Base-by-base conservation (phyloP, 1,139 yeast genomes). In the Schwanniomyces etchellsii region DNA sequence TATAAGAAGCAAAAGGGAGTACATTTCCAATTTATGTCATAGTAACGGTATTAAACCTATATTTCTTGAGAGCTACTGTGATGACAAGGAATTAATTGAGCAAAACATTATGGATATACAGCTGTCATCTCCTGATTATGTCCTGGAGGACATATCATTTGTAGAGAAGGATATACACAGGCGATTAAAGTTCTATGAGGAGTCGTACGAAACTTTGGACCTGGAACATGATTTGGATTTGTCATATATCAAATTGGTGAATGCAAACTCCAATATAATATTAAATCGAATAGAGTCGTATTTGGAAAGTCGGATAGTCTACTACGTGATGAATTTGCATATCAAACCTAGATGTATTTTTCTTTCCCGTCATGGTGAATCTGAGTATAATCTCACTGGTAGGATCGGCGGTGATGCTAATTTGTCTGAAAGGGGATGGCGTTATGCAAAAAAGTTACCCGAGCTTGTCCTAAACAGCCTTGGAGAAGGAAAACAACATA, bases 381-480 rank as follows among this genome's bases (percentile, higher is more conserved):
- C 95, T 2, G 81, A 79, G 52, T 91, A 81, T 62, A 91, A 91
- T 54, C 70, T 91, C 42, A 88, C 91, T 29, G 96, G 96, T 20
- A 88, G 88, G 57, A 82, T 91, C 40, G 98, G 98, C 17, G 98
- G 98, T 16, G 97, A 91, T 60, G 86, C 96, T 3, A 74, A 81
- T 46, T 66, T 91, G 35, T 80, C 93, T 26, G 82, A 81, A 38
- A 70, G 98, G 30, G 98, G 98, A 5, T 72, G 82, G 62, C 64
- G 81, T 47, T 91, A 91, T 52, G 94, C 97, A 4, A 64, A 72
- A 33, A 85, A 81, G 54, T 70, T 91, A 37, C 96, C 96, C 1
- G 80, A 77, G 25, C 55, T 91, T 40, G 93, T 88, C 3, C 66
- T 68, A 35, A 71, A 79, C 42, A 81, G 88, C 5, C 77, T 85